Base-by-base conservation (phyloP, 345 rosid species). In the Rhizophora mangle region DNA sequence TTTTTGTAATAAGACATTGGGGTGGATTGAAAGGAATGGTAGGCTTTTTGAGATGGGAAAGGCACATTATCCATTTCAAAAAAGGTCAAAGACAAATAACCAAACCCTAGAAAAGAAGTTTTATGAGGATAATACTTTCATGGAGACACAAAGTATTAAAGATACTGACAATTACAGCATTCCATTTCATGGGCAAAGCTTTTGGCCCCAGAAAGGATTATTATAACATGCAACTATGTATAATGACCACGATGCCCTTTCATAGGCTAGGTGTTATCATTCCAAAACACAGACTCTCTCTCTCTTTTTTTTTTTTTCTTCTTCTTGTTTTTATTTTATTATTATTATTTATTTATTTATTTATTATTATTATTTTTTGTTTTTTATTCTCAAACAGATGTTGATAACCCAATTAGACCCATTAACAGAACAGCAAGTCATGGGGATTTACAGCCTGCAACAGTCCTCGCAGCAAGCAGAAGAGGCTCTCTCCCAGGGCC, bases 381-480 rank as follows among this genome's bases (percentile, higher is more conserved):
- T 24, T 11, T 60, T 1, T 49, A 1, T 19, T 61, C 26, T 53
- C 37, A 29, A n/a, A 37, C 86, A 90, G 97, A 90, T 92, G 90
- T 70, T 95, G 75, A 86, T 84, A 52, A 37, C 89, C 4, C 99
- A 95, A 72, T 66, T 95, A 71, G 98, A 92, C 79, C 86, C 89
- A 15, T 80, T 95, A 68, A 95, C 97, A 60, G 96, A 95, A 65
- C 99, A 92, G 72, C 99, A 95, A 73, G 70, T 90, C 30, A 85
- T 92, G 92, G 99, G 98, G 51, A 88, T 95, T 15, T 95, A 82
- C 81, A 86, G 89, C 78, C 88, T 95, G 57, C 99, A 90, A 79
- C 96, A 92, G 46, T 92, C 99, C 2, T 86, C 98, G 26, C 96
- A 90, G 62, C 96, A 92, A 74, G 98, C 99, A 19, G 99, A 95